Conservation (phyloP, 345 rosid species). For the Pugionium dolabratum region DNA sequence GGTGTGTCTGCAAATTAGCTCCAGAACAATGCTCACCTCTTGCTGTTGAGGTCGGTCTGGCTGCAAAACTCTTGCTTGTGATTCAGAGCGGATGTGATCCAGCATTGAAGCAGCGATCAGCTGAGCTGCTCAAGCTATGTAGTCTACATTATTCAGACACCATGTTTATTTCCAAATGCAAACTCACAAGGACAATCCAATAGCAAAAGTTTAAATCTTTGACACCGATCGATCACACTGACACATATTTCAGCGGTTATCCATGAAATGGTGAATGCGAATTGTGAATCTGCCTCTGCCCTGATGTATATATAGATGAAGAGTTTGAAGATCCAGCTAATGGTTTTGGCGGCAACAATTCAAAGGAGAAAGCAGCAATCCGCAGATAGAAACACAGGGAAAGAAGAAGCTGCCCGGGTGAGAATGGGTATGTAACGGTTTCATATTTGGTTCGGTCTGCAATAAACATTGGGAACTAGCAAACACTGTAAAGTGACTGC, state of each 20-base stretch:
- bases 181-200: conserved; percentile 64
- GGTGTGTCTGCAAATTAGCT: conserved; percentile 61
- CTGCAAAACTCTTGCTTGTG: conserved; percentile 62
- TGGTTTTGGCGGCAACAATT: conserved; percentile 17
- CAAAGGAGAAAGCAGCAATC: conserved; percentile 11
- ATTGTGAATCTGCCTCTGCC: conserved; percentile 32
- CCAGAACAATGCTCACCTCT: conserved; percentile 58
- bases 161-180: conserved; percentile 66
- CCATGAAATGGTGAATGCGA: conserved; percentile 19
- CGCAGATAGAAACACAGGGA: conserved; percentile 9
- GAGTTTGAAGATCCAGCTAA: conserved; percentile 24
- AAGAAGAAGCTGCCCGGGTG: conserved; percentile 2
- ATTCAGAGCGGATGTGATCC: conserved; percentile 68
- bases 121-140: conserved; percentile 66
- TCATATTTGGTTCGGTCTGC: conserved; percentile 22
- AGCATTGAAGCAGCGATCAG: conserved; percentile 57
- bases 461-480: conserved; percentile 27
- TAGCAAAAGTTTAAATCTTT: conserved; percentile 37
- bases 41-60: conserved; percentile 65
- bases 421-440: conserved; percentile 16
- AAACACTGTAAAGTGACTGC: conserved; percentile 28
- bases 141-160: conserved; percentile 64
- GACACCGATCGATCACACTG: background rate
- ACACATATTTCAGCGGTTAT: background rate
- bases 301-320: conserved; percentile 35